phyloP scores from a whole-genome alignment of 257 asterid species.

The Nicotiana attenuata region DNA sequence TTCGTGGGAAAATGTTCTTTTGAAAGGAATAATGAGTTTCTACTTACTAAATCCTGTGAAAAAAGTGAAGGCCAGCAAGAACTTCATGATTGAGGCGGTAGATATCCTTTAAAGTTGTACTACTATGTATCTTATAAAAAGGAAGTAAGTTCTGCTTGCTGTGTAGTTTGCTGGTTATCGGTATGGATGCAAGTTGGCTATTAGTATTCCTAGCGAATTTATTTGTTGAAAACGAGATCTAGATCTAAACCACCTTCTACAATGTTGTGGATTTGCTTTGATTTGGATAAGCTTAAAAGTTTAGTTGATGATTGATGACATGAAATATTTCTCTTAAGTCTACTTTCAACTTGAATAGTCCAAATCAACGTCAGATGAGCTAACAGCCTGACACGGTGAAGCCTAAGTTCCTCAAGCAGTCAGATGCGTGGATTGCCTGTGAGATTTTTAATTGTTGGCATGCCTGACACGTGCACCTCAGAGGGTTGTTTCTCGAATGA shows the following conservation, averaged over 20 bases:
- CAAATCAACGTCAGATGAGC: background rate
- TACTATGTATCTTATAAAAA: no score
- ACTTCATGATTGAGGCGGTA: background rate
- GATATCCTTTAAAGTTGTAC: background rate
- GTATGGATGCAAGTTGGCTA: background rate
- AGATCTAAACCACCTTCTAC: background rate
- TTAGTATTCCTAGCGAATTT: background rate
- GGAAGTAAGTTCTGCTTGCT: background rate
- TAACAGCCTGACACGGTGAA: background rate
- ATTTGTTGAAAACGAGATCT: background rate
- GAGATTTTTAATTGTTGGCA: background rate
- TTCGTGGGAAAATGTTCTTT: background rate
- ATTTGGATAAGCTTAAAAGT: background rate
- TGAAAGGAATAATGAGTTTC: background rate
- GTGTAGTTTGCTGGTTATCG: background rate
- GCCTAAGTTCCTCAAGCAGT: background rate
- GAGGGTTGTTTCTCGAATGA: conserved; percentile 1
- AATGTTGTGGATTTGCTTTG: background rate
- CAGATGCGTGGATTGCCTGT: background rate
- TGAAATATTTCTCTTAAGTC: background rate
- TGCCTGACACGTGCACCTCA: background rate
- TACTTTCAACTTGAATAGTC: conserved; percentile 3
- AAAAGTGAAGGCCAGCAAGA: background rate
- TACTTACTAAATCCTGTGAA: background rate
- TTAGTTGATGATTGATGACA: background rate